These are phyloP conservation scores for Aurantiochytrium sp. DNA, from an alignment of 108 stramenopile genomes.

Conservation along the genomic window DNA sequence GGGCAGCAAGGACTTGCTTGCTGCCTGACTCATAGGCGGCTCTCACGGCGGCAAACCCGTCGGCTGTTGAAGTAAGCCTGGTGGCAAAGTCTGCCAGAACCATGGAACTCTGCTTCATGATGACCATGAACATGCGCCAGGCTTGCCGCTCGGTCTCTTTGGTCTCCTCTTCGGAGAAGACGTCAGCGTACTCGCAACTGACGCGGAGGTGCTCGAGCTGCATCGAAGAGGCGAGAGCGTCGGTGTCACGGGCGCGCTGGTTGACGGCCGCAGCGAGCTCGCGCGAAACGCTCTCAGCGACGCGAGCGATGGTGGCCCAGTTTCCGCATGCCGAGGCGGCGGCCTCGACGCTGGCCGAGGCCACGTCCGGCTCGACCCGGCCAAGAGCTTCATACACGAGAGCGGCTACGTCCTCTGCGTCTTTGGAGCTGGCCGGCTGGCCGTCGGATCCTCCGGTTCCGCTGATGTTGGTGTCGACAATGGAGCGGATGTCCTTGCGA, in stretches of 20 bases:
- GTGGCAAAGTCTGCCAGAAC: background rate
- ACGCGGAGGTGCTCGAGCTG: background rate
- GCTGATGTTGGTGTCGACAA: background rate
- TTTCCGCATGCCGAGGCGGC: background rate
- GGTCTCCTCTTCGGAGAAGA: conserved; percentile 12
- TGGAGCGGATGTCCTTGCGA: background rate
- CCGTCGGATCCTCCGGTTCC: too few relatives aligned
- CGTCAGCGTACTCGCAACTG: conserved; percentile 3
- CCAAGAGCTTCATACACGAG: background rate
- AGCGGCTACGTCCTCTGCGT: background rate
- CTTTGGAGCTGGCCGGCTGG: background rate
- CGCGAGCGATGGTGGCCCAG: background rate
- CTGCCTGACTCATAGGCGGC: background rate
- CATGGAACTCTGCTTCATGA: conserved; percentile 22
- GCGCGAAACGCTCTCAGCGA: background rate
- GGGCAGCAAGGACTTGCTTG: background rate
- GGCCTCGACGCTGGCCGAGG: conserved; percentile 11
- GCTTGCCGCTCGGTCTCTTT: conserved; percentile 19
- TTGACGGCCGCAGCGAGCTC: conserved; percentile 2
- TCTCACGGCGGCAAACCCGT: background rate
- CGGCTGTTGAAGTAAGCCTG: background rate
- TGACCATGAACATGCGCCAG: conserved; percentile 27
- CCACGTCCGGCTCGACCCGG: background rate
- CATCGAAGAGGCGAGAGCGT: background rate
- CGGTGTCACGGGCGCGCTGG: background rate